Conservation (phyloP, 148 eudicot species). For the Fagopyrum tataricum region DNA sequence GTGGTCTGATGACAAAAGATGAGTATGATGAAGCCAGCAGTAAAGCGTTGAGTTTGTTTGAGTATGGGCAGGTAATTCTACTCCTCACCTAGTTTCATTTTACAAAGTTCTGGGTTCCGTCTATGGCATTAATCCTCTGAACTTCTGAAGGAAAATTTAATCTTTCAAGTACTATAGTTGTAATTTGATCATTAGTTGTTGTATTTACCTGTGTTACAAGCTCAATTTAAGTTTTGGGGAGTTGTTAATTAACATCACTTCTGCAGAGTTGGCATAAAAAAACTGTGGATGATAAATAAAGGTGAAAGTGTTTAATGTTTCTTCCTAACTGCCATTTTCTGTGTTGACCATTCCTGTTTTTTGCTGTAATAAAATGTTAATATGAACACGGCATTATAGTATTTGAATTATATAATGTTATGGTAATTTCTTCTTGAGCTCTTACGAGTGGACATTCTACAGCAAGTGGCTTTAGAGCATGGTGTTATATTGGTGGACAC, state of each 20-base stretch:
- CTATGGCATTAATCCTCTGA: background rate
- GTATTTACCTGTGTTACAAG: background rate
- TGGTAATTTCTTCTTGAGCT: background rate
- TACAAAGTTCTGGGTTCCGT: background rate
- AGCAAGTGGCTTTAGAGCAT: constrained; percentile 76
- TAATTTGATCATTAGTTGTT: background rate
- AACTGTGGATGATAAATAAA: background rate
- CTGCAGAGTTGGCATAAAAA: background rate
- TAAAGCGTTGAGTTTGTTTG: constrained; percentile 72
- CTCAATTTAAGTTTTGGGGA: background rate
- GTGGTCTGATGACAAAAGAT: constrained; percentile 73
- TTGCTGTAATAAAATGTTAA: background rate
- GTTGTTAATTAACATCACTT: background rate
- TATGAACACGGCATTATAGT: background rate
- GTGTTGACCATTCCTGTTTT: background rate
- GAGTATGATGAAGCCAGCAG: constrained; percentile 79
- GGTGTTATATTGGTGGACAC: constrained; percentile 94
- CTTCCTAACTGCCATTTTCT: background rate
- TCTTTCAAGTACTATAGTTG: background rate
- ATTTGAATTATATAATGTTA: background rate
- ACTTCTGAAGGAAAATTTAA: background rate
- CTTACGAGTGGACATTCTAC: constrained; percentile 15
- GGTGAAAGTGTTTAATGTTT: background rate
- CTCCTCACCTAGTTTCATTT: constrained; percentile 6
- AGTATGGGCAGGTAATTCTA: constrained; percentile 75